Evolutionary conservation across 192 early-diverging fungal genomes (phyloP).

Genomic region (Phycomyces nitens): DNA sequence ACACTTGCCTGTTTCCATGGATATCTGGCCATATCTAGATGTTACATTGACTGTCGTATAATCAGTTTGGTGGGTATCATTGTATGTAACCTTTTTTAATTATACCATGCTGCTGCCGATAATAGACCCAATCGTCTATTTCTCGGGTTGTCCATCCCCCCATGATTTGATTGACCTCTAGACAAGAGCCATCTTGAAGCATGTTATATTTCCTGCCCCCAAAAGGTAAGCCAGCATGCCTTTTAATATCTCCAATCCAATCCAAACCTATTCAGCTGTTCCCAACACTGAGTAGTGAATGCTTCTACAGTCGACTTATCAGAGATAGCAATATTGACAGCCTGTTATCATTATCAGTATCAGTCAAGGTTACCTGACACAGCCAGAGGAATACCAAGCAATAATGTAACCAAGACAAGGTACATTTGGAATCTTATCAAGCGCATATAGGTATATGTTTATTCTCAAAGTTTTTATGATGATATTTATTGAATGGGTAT

Average conservation of each 20-base stretch:
- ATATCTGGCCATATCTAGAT: constrained; percentile 2
- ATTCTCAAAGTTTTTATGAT: no score
- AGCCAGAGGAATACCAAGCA: no score
- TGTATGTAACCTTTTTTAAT: background rate
- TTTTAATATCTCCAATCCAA: background rate
- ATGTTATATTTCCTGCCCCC: constrained; percentile 26
- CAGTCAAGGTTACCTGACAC: no score
- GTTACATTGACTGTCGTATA: constrained; percentile 16
- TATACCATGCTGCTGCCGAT: constrained; percentile 26
- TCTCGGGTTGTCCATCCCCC: constrained; percentile 21
- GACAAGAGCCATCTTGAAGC: constrained; percentile 20
- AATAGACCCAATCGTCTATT: constrained; percentile 29
- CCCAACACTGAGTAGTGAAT: constrained; percentile 32
- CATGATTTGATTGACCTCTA: constrained; percentile 7
- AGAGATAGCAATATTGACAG: background rate
- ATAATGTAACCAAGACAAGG: no score
- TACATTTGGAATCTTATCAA: no score
- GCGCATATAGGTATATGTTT: no score
- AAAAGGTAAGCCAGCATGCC: background rate
- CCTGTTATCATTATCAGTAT: background rate
- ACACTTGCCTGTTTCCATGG: constrained; percentile 23
- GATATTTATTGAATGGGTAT: no score
- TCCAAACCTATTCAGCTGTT: constrained; percentile 29
- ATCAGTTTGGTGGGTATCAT: background rate
- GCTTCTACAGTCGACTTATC: background rate